These are phyloP conservation scores for Lycium ferocissimum DNA, from an alignment of 257 asterid genomes.

Conservation along the genomic window DNA sequence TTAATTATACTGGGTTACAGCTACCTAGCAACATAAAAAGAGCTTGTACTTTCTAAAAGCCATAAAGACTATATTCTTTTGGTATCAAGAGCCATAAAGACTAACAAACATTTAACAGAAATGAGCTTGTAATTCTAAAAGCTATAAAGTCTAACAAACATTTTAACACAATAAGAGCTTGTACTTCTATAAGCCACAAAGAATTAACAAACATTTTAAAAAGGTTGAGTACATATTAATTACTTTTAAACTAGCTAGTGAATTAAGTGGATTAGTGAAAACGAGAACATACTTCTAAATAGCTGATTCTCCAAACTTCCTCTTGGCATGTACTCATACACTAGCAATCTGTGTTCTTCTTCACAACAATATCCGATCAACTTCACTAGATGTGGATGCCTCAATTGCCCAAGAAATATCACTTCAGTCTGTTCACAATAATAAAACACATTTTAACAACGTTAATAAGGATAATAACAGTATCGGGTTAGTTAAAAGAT, in stretches of 20 bases:
- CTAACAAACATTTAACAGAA: neutral
- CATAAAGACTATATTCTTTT: neutral
- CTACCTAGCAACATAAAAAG: neutral
- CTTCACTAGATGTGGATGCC: conserved; percentile 86
- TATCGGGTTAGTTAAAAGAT: neutral
- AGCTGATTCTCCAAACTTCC: conserved; percentile 96
- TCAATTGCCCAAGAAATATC: conserved; percentile 80
- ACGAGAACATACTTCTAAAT: conserved; percentile 68
- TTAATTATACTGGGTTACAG: neutral
- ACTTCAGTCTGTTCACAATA: conserved; percentile 71
- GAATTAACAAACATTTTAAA: neutral
- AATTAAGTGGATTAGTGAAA: neutral
- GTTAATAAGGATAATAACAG: neutral
- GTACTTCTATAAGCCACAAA: neutral
- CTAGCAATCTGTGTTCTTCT: conserved; percentile 90
- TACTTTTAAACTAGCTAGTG: neutral
- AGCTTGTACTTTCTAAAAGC: neutral
- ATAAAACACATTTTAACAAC: neutral
- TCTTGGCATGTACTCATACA: conserved; percentile 91
- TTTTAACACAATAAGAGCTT: neutral
- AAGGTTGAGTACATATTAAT: neutral
- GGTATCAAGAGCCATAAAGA: neutral
- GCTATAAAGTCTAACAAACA: neutral
- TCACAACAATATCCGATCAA: conserved; percentile 96
- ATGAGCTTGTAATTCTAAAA: neutral